A percentile compares a stretch with the other conserved stretches of the same genome.
Evolutionary conservation across 352 stramenopile species (phyloP).

Genomic region (Globisporangium megalacanthum): DNA sequence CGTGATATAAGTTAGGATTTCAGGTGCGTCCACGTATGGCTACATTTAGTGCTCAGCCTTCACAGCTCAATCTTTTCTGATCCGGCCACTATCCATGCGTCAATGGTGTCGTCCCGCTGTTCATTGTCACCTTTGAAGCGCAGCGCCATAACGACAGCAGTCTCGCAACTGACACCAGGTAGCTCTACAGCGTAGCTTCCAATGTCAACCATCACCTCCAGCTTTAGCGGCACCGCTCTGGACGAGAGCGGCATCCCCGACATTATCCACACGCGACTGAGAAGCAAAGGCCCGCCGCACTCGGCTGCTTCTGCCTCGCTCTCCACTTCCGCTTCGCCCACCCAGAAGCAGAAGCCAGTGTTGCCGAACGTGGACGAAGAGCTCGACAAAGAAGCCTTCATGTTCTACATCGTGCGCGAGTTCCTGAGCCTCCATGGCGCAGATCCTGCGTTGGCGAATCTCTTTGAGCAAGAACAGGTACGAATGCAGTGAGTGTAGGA

Average conservation of each 20-base stretch:
- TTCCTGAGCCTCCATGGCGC: slow-evolving; percentile 45
- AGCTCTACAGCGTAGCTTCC: neutral
- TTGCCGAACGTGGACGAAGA: neutral
- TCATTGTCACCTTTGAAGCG: too few species aligned
- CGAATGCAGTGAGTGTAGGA: too few species aligned
- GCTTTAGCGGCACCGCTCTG: neutral
- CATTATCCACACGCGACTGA: slow-evolving; percentile 10
- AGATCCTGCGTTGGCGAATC: slow-evolving; percentile 22
- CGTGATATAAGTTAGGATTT: too few species aligned
- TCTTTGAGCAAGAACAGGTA: slow-evolving; percentile 42
- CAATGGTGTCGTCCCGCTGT: too few species aligned
- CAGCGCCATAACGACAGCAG: too few species aligned
- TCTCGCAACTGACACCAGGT: neutral
- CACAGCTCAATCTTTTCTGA: too few species aligned
- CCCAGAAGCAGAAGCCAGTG: slow-evolving; percentile 13
- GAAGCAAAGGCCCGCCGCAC: slow-evolving; percentile 7
- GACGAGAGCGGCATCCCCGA: slow-evolving; percentile 5
- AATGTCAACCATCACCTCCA: neutral
- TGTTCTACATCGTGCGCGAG: slow-evolving; percentile 56
- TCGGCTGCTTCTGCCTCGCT: neutral
- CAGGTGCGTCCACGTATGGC: too few species aligned
- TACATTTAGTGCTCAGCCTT: too few species aligned
- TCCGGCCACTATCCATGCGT: too few species aligned
- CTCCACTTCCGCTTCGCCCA: neutral
- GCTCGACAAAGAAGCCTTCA: slow-evolving; percentile 19